Base-by-base conservation (phyloP, 2,329 filamentous ascomycete genomes). In the Magnaporthiopsis poae region DNA sequence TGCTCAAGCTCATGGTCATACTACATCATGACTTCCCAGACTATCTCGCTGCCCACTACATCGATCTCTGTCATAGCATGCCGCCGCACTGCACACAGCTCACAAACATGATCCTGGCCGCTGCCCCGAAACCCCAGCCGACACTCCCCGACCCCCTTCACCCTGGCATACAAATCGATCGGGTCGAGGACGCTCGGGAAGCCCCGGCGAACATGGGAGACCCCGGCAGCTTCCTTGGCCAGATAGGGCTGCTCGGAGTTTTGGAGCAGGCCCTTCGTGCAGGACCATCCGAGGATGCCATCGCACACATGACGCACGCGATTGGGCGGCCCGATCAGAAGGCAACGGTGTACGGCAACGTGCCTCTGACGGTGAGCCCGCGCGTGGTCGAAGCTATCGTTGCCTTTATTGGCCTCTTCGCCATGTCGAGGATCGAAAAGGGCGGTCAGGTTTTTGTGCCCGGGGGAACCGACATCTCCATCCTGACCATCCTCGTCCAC, bases 11-110 rank as follows among this genome's bases (percentile, higher is more conserved):
- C 68, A 80, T 98, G 66, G 80, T 96, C 46, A 85, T 96, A 65
- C 80, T 99, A 65, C 91, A 96, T 71, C 95, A 98, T 74, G 95
- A 99, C 76, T 98, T 92, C 77, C 90, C 94, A 0, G 92, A 97
- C 67, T 99, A 96, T 76, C 80, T 99, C 60, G 90, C 91, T 7
- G 91, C 93, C 71, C 92, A 96, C 75, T 91, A 96, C 74, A 87
- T 91, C 71, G 86, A 87, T 71, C 86, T 99, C 65, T 92, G 89
- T 78, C 88, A 90, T 71, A 87, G 86, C 73, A 89, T 98, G 67
- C 91, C 93, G 1, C 86, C 88, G 64, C 90, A 95, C 73, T 95
- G 91, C 77, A 88, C 89, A 21, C 95, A 98, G 76, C 82, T 97
- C 65, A 87, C 93, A 70, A 97, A 98, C 73, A 82, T 96, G 66